A percentile compares a stretch with the other conserved stretches of the same genome.
Conservation (phyloP, 345 rosid species). For the Corchorus capsularis region DNA sequence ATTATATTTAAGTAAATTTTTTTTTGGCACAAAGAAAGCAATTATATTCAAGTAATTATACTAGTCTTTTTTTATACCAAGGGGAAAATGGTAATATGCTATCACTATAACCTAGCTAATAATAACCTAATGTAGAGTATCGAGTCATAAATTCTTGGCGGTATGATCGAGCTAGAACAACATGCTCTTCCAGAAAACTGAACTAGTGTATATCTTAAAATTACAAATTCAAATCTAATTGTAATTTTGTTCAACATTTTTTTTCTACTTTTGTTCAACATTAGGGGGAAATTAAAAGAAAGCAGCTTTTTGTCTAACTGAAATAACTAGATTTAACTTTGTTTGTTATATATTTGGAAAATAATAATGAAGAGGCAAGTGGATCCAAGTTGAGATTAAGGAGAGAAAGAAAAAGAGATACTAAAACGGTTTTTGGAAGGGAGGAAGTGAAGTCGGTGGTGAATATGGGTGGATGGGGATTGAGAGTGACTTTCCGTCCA, state of each 20-base stretch:
- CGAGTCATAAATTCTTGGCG: too few relatives aligned
- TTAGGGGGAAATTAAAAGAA: not conserved
- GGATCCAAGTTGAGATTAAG: not conserved
- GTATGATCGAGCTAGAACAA: too few relatives aligned
- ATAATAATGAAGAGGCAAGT: not conserved
- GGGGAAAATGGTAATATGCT: too few relatives aligned
- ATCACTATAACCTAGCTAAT: too few relatives aligned
- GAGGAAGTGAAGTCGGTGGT: slow-evolving; percentile 24
- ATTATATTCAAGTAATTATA: too few relatives aligned
- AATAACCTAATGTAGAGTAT: too few relatives aligned
- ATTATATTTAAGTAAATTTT: too few relatives aligned
- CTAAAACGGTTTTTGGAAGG: not conserved
- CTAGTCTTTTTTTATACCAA: too few relatives aligned
- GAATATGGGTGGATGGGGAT: slow-evolving; percentile 13
- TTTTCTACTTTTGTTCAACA: not conserved
- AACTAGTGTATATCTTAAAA: too few relatives aligned
- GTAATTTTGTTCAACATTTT: not conserved
- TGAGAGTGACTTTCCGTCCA: slow-evolving; percentile 41
- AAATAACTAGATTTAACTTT: slow-evolving; percentile 9
- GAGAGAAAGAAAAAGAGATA: not conserved
- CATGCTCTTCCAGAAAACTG: too few relatives aligned
- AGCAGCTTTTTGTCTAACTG: slow-evolving; percentile 9
- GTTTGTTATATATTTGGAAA: not conserved
- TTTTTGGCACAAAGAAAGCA: too few relatives aligned
- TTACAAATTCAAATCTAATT: too few relatives aligned